These are phyloP conservation scores for Candida boleticola DNA, from an alignment of 805 yeast genomes.

Conservation along the genomic window DNA sequence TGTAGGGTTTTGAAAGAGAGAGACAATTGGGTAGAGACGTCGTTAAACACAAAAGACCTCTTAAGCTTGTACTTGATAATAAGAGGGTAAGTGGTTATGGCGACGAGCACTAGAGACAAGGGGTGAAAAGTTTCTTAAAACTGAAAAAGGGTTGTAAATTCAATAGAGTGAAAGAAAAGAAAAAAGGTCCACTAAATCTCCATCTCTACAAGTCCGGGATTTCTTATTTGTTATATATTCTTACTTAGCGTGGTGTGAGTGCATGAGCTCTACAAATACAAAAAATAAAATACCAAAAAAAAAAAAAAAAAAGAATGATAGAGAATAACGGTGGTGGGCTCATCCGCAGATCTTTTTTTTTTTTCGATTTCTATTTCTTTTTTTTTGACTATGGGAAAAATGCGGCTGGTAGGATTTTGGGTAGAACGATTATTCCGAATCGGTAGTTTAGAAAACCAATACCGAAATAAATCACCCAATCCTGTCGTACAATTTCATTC, in stretches of 20 bases:
- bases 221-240: neutral
- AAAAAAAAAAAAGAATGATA: neutral
- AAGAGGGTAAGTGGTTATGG: too few relatives aligned
- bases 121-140: too few relatives aligned
- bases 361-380: neutral
- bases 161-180: neutral
- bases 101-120: too few relatives aligned
- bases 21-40: too few relatives aligned
- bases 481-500: too few relatives aligned
- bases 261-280: neutral
- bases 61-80: too few relatives aligned
- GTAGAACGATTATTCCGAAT: conserved; percentile 4
- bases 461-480: too few relatives aligned
- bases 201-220: neutral
- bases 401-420: conserved; percentile 1
- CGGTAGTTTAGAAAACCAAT: too few relatives aligned
- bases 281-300: neutral
- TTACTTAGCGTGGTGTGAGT: neutral
- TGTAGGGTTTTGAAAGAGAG: too few relatives aligned
- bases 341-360: neutral
- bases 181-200: neutral
- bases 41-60: too few relatives aligned
- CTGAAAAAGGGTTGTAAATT: too few relatives aligned
- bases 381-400: neutral
- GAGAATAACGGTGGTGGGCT: conserved; percentile 1